Evolutionary conservation across 2,329 filamentous ascomycete genomes (phyloP), one percentile per base, ranked within the genome.

Genomic region (Lasiodiplodia hormozganensis): DNA sequence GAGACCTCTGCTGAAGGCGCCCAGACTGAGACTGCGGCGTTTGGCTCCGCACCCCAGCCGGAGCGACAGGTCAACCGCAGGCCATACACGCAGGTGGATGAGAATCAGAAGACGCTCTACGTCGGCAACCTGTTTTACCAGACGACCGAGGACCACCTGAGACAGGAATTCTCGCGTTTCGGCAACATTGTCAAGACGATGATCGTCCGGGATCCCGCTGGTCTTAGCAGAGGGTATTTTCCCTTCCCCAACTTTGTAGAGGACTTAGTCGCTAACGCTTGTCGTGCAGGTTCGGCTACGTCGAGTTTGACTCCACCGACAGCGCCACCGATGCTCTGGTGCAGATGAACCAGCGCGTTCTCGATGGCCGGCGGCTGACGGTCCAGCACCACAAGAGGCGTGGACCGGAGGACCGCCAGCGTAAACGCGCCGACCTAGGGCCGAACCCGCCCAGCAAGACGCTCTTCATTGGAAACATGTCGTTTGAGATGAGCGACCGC

Each of bases 401-500:
- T 67, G 65, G 47, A 71, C 56, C 68, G 64, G 62, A 53, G 23
- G 25, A 14, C 21, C 53, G 12, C n/a, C 12, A 43, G 3, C 25
- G 70, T 70, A 36, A 56, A 43, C 57, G 67, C 58, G 38, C 38
- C 38, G 43, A 69, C 70, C 52, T 49, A 57, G 21, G 58, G 40
- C 64, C 57, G 65, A 12, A 4, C 54, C 31, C n/a, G 38, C 89
- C 89, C 3, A 86, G 86, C 64, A 88, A 85, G 75, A 92, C 90
- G 1, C 82, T 97, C 40, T 97, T 91, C 83, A 87, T 97, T 73
- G 93, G 93, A 72, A 96, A 96, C 83, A 88, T 97, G 80, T 89
- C 92, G 12, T 96, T 92, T 76, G 92, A 96, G 81, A 91, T 94
- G 83, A 92, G 91, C 10, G 93, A 97, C 76, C 87, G 88, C 66